Base-by-base conservation (phyloP, 129 eudicot species). In the Helichrysum umbraculigerum region DNA sequence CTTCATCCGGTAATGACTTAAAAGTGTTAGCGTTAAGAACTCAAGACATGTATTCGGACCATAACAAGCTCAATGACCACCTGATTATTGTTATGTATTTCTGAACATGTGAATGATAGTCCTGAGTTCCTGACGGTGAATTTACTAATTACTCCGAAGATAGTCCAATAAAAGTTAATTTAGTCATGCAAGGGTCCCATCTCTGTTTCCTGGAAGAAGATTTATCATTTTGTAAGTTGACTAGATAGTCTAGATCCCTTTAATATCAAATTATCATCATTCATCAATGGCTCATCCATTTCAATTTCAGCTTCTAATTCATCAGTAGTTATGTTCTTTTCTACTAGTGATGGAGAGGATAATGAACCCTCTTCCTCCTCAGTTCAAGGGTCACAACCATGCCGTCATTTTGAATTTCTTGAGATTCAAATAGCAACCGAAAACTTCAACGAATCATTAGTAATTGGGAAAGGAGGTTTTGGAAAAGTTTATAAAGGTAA, bases 381-480 rank as follows among this genome's bases (percentile, higher is more conserved):
- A 66, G 70, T 34, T 22, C 70, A 66, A 34, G n/a, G 42, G 70
- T 66, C 70, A 34, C 50, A 66, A 66, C 70, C 22, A 66, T 66
- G 47, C 71, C 71, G 52, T 33, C 50, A 17, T 0, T 66, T 66
- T 1, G 3, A 66, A 33, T 21, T 66, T 35, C 22, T 15, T 34
- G 70, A 66, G 10, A 66, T 66, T 66, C 70, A 32, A 10, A 15
- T n/a, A 34, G 70, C 70, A 17, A 66, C 70, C 33, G 14, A 66
- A 0, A 34, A 66, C 34, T 66, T 66, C 7, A 4, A 66, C 3
- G 70, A 66, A 33, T 66, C 70, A 15, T 66, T 66, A 33, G 51
- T 66, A n/a, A 66, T 66, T 16, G 70, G 70, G 12, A 6, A 2
- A 11, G 51, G 71, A 7, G 70, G 70, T 33, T 66, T 66, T 66